These are phyloP conservation scores for Pleurotus djamor DNA, from an alignment of 768 basidiomycete species.

Conservation along the genomic window DNA sequence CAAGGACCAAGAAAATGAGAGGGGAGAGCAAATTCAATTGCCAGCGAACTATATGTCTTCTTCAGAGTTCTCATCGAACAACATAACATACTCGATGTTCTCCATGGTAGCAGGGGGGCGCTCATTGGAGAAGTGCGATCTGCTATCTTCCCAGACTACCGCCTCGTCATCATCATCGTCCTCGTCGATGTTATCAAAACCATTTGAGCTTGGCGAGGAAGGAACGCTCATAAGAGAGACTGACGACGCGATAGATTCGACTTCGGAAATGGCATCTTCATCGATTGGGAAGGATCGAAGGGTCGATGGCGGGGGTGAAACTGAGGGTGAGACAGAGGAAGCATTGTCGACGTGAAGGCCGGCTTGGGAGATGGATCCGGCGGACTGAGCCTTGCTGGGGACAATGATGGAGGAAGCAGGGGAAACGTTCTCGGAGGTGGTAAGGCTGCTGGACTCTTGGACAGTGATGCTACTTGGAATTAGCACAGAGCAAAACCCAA, in stretches of 20 bases:
- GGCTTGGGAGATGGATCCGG: slow-evolving; percentile 9
- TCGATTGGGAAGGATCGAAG: not conserved
- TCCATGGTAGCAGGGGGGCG: slow-evolving; percentile 18
- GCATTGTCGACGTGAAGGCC: not conserved
- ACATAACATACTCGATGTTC: slow-evolving; percentile 62
- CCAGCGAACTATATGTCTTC: slow-evolving; percentile 29
- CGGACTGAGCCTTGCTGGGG: slow-evolving; percentile 47
- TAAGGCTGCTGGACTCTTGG: slow-evolving; percentile 40
- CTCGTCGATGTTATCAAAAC: not conserved
- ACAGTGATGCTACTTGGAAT: slow-evolving; percentile 56
- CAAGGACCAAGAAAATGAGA: not conserved
- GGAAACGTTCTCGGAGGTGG: slow-evolving; percentile 39
- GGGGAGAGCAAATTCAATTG: not conserved
- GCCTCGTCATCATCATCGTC: slow-evolving; percentile 46
- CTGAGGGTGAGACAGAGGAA: not conserved
- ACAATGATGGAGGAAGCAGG: slow-evolving; percentile 67
- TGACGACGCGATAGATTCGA: slow-evolving; percentile 10
- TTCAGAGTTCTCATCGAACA: slow-evolving; percentile 67
- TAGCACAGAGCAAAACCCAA: not conserved
- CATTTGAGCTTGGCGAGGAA: slow-evolving; percentile 27
- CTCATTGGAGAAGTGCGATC: slow-evolving; percentile 30
- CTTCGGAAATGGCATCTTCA: slow-evolving; percentile 12
- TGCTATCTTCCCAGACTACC: slow-evolving; percentile 56
- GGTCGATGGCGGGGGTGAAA: not conserved
- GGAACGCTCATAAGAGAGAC: slow-evolving; percentile 47